phyloP scores from a whole-genome alignment of 257 asterid genomes.

The Lycium ferocissimum region DNA sequence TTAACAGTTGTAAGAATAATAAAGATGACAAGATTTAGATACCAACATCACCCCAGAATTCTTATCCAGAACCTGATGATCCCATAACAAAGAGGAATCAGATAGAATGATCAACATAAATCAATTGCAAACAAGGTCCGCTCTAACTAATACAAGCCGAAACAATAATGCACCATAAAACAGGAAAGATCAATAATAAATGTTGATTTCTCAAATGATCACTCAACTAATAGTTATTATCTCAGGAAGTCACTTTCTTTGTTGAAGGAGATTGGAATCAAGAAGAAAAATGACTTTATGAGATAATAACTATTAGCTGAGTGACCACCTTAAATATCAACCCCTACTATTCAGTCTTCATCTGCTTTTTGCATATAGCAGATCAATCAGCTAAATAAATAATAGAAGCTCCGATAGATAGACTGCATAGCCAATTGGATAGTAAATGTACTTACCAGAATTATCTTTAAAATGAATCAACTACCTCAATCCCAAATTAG shows the following conservation, averaged over 20 bases:
- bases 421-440: background rate
- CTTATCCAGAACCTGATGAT: background rate
- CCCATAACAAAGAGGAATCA: background rate
- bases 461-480: background rate
- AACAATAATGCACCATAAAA: constrained; percentile 16
- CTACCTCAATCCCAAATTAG: background rate
- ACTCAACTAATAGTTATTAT: too few relatives aligned
- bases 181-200: constrained; percentile 3
- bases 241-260: too few relatives aligned
- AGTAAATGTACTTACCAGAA: background rate
- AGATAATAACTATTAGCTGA: too few relatives aligned
- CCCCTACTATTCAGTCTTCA: background rate
- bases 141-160: background rate
- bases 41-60: background rate
- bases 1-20: background rate
- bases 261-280: too few relatives aligned
- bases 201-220: background rate
- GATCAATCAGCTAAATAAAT: background rate
- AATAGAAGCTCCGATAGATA: background rate
- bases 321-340: too few relatives aligned
- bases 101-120: background rate
- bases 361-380: background rate
- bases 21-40: background rate
- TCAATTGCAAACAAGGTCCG: background rate
- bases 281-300: too few relatives aligned